Conservation (phyloP, 1,284 basidiomycete species). For the Veloboletus limbatus region DNA sequence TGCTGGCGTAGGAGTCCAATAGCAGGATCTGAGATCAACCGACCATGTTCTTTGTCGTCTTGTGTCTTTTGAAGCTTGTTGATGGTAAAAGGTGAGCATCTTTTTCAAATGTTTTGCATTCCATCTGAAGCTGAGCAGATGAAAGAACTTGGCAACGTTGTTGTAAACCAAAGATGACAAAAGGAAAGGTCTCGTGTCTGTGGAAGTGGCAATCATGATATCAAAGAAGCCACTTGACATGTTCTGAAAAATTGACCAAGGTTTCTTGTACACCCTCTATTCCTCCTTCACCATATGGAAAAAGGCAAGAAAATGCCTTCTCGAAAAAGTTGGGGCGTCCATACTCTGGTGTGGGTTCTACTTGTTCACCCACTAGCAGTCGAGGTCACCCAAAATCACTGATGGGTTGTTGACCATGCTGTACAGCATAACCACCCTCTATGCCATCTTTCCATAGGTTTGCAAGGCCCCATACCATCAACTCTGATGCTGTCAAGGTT, state of each 20-base stretch:
- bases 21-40: background rate
- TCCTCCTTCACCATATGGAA: background rate
- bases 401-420: background rate
- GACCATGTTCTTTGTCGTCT: background rate
- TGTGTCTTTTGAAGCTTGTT: background rate
- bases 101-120: background rate
- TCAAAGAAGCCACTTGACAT: too few relatives aligned
- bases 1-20: background rate
- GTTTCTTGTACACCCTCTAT: background rate
- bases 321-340: background rate
- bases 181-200: background rate
- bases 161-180: background rate
- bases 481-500: background rate
- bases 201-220: background rate
- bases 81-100: background rate
- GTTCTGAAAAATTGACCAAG: too few relatives aligned
- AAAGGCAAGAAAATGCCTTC: background rate
- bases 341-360: background rate
- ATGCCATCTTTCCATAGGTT: slow-evolving; percentile 8
- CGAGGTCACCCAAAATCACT: background rate
- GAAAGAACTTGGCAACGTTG: background rate
- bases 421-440: background rate
- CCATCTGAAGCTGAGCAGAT: background rate
- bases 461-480: slow-evolving; percentile 15
- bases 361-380: background rate